Percentiles rank a stretch among this genome's conserved stretches.
These are phyloP conservation scores for Coriolopsis trogii DNA, from an alignment of 1,284 basidiomycete species.

Conservation along the genomic window DNA sequence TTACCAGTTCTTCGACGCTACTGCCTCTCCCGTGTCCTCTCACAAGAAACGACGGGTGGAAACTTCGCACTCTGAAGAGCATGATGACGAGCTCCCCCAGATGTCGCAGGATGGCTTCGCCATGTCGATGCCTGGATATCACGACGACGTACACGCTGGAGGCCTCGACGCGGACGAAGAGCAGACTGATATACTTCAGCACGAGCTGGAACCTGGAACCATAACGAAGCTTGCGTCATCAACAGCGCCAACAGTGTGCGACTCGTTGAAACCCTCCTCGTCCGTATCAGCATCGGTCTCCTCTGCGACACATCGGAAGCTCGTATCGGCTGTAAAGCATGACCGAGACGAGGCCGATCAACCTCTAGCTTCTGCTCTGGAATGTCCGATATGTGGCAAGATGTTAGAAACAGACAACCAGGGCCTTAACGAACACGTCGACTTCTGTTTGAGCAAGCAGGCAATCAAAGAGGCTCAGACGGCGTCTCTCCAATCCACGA, in stretches of 20 bases:
- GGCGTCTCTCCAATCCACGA: slow-evolving; percentile 9
- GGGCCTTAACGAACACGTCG: slow-evolving; percentile 72
- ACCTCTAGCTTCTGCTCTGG: slow-evolving; percentile 29
- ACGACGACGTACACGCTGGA: too few species aligned
- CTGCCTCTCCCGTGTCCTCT: slow-evolving; percentile 42
- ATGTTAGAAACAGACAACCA: slow-evolving; percentile 62
- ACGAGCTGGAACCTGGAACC: not conserved
- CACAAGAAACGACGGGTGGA: slow-evolving; percentile 36
- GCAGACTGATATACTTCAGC: not conserved
- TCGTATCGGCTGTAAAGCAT: not conserved
- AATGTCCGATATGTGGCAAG: slow-evolving; percentile 70
- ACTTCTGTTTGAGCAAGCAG: slow-evolving; percentile 74
- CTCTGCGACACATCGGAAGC: not conserved
- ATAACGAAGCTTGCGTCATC: not conserved
- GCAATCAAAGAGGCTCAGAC: slow-evolving; percentile 69
- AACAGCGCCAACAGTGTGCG: too few species aligned
- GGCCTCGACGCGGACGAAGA: slow-evolving; percentile 42
- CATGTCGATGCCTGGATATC: slow-evolving; percentile 55
- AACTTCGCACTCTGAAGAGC: slow-evolving; percentile 11
- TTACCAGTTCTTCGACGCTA: slow-evolving; percentile 61
- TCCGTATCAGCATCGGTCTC: not conserved
- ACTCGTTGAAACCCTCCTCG: not conserved
- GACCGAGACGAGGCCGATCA: slow-evolving; percentile 21
- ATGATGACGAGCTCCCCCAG: slow-evolving; percentile 32
- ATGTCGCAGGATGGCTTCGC: slow-evolving; percentile 34